A percentile compares a stretch with the other conserved stretches of the same genome.
Evolutionary conservation across 2,329 filamentous ascomycete species (phyloP).

Genomic region (Didymella sp.): DNA sequence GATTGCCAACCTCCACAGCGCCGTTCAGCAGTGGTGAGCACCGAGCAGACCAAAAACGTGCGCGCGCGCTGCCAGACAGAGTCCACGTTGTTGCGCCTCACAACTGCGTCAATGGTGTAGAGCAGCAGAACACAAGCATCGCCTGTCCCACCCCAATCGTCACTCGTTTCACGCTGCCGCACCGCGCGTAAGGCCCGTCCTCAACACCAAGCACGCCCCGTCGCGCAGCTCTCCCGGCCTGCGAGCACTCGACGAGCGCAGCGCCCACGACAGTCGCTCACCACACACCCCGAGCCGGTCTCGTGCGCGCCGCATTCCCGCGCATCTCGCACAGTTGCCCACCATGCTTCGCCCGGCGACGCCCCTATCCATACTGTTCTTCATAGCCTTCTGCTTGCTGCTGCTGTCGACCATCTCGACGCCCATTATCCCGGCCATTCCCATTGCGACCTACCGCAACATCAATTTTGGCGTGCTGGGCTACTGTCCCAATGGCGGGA

Average conservation of each 20-base stretch:
- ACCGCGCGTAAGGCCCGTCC: conserved; percentile 36
- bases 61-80: conserved; percentile 18
- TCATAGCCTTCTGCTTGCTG: conserved; percentile 83
- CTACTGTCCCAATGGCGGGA: conserved; percentile 68
- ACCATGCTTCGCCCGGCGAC: conserved; percentile 91
- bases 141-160: conserved; percentile 33
- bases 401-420: conserved; percentile 89
- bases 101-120: conserved; percentile 23
- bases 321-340: conserved; percentile 39
- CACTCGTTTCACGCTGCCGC: conserved; percentile 40
- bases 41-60: conserved; percentile 18
- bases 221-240: conserved; percentile 2
- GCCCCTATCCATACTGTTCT: conserved; percentile 83
- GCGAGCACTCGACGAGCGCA: conserved; percentile 9
- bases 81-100: conserved; percentile 12
- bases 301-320: conserved; percentile 40
- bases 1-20: conserved; percentile 17
- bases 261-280: conserved; percentile 22
- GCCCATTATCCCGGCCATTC: conserved; percentile 84
- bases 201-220: conserved; percentile 24
- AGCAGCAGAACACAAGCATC: conserved; percentile 35
- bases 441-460: conserved; percentile 77
- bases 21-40: conserved; percentile 4
- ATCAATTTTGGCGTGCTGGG: conserved; percentile 93
- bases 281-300: conserved; percentile 34